These are phyloP conservation scores for Syzygium aromaticum DNA, from an alignment of 345 rosid species.

Conservation along the genomic window DNA sequence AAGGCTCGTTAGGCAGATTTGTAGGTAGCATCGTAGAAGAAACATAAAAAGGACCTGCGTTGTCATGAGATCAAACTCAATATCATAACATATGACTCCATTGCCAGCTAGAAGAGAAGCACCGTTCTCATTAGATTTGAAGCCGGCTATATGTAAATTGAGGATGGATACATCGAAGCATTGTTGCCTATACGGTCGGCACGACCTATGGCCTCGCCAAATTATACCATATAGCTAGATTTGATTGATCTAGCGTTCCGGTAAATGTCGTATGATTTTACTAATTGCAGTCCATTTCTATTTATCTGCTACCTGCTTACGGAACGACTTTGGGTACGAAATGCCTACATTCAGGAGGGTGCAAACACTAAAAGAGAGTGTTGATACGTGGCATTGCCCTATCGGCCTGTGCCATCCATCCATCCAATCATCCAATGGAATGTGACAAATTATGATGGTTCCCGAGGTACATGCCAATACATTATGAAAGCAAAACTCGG, in stretches of 20 bases:
- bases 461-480: neutral
- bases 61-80: too few species aligned
- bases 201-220: neutral
- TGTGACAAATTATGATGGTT: neutral
- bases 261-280: neutral
- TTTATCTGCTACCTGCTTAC: too few species aligned
- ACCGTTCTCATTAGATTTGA: too few species aligned
- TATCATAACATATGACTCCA: neutral
- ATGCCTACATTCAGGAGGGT: too few species aligned
- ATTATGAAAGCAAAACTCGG: neutral
- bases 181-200: too few species aligned
- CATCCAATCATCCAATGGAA: neutral
- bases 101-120: too few species aligned
- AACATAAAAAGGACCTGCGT: neutral
- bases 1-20: neutral
- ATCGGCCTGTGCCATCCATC: too few species aligned
- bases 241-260: neutral
- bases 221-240: neutral
- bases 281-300: neutral
- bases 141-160: too few species aligned
- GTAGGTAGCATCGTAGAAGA: neutral
- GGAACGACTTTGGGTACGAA: too few species aligned
- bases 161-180: too few species aligned
- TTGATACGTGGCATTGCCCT: too few species aligned
- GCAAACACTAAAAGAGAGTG: too few species aligned